phyloP scores from a whole-genome alignment of 495 filamentous ascomycete genomes.

The Pseudomonodictys pantanalensis region DNA sequence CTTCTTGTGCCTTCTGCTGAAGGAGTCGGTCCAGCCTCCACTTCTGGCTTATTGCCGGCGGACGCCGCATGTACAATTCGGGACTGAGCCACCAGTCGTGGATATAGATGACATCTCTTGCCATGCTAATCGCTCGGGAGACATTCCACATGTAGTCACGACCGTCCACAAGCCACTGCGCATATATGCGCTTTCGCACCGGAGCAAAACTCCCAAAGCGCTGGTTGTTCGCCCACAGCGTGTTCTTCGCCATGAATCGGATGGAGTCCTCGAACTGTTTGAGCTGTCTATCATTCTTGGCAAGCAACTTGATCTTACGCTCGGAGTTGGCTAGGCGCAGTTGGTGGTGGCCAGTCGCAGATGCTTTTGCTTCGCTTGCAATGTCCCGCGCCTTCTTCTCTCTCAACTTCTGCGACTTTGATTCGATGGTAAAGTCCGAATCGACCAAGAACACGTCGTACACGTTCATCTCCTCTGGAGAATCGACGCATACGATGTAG shows the following conservation, averaged over 20 bases:
- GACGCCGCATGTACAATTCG: constrained; percentile 92
- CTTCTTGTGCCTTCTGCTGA: constrained; percentile 86
- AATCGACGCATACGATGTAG: constrained; percentile 96
- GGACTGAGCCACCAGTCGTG: constrained; percentile 99
- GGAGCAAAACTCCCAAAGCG: constrained; percentile 94
- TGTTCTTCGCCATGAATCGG: constrained; percentile 72
- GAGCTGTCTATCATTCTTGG: constrained; percentile 83
- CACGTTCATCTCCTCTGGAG: constrained; percentile 97
- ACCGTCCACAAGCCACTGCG: constrained; percentile 95
- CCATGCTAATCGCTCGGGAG: constrained; percentile 93
- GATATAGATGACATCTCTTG: constrained; percentile 97
- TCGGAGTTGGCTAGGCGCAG: constrained; percentile 84
- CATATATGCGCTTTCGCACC: constrained; percentile 79
- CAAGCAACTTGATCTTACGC: constrained; percentile 83
- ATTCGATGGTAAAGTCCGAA: constrained; percentile 71
- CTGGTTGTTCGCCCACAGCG: constrained; percentile 76
- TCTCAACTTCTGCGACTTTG: constrained; percentile 58
- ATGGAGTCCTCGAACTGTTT: constrained; percentile 94
- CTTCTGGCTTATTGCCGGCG: constrained; percentile 96
- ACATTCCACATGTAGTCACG: constrained; percentile 99
- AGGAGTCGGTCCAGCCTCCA: constrained; percentile 96
- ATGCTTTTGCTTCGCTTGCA: constrained; percentile 57
- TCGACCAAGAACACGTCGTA: constrained; percentile 98
- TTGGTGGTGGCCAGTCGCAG: constrained; percentile 74
- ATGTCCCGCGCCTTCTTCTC: constrained; percentile 55